Conservation (phyloP, 768 basidiomycete species). For the Coprinellus aureogranulatus region DNA sequence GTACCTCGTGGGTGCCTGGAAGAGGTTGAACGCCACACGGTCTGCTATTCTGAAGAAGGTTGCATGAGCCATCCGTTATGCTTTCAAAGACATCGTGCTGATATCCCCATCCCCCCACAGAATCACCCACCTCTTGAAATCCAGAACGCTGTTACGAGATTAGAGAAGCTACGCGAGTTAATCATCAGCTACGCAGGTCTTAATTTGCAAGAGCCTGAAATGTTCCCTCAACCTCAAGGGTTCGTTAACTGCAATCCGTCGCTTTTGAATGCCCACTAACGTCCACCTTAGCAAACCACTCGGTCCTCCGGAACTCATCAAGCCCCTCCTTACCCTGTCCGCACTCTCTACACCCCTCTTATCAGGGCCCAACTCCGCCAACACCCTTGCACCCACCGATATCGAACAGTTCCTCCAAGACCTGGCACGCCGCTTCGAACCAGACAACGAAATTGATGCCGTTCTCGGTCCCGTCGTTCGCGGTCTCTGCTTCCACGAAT, state of each 20-base stretch:
- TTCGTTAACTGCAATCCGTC: too few relatives aligned
- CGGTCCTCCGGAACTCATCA: constrained; percentile 80
- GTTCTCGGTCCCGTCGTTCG: constrained; percentile 76
- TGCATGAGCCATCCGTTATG: not conserved
- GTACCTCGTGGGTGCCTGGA: constrained; percentile 91
- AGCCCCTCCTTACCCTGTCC: constrained; percentile 73
- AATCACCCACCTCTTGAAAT: constrained; percentile 61
- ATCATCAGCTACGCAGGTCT: constrained; percentile 88
- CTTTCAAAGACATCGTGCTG: not conserved
- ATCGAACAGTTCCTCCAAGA: constrained; percentile 83
- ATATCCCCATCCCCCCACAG: constrained; percentile 25
- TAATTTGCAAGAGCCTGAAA: constrained; percentile 85
- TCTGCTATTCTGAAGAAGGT: constrained; percentile 65
- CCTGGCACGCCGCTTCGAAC: constrained; percentile 75
- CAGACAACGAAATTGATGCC: constrained; percentile 71
- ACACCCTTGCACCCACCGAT: constrained; percentile 62
- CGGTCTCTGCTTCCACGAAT: constrained; percentile 60
- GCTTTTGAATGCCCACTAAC: too few relatives aligned
- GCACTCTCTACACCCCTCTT: constrained; percentile 66
- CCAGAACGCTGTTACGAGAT: constrained; percentile 55
- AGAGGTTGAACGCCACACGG: constrained; percentile 64
- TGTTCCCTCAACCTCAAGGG: constrained; percentile 90
- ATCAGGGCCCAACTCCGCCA: constrained; percentile 42
- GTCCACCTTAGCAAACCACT: constrained; percentile 53
- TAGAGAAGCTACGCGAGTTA: constrained; percentile 78